Conservation (phyloP, 2,329 filamentous ascomycete genomes). For the Metarhizium rileyi region DNA sequence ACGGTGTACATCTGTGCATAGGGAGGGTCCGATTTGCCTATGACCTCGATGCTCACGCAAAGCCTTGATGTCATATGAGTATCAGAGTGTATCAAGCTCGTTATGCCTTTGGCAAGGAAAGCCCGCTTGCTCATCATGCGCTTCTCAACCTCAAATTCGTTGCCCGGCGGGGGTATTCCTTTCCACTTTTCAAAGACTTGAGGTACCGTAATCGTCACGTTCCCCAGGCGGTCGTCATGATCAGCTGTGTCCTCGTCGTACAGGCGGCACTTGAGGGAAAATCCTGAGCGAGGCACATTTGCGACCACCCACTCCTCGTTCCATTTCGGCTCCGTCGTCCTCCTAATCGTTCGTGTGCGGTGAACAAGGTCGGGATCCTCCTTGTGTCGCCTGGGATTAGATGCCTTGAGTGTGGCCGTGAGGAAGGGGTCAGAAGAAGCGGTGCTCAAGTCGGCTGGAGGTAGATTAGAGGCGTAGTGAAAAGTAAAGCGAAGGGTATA, state of each 20-base stretch:
- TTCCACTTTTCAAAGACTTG: conserved; percentile 55
- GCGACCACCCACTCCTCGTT: conserved; percentile 79
- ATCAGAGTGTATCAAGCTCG: conserved; percentile 50
- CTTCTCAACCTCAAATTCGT: conserved; percentile 67
- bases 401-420: conserved; percentile 61
- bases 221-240: conserved; percentile 79
- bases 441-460: conserved; percentile 68
- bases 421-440: conserved; percentile 79
- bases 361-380: conserved; percentile 69
- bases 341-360: conserved; percentile 67
- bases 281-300: conserved; percentile 72
- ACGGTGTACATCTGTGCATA: conserved; percentile 68
- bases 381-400: conserved; percentile 67
- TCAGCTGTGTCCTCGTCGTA: conserved; percentile 88
- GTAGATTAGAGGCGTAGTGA: conserved; percentile 70
- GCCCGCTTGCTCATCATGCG: conserved; percentile 80
- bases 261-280: conserved; percentile 73
- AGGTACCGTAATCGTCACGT: conserved; percentile 61
- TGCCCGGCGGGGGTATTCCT: conserved; percentile 50
- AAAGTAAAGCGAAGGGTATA: conserved; percentile 83
- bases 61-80: conserved; percentile 62
- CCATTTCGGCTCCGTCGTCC: conserved; percentile 68
- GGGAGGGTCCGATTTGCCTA: conserved; percentile 63
- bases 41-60: conserved; percentile 63
- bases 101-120: conserved; percentile 62